Evolutionary conservation across 2,329 filamentous ascomycete genomes (phyloP), one percentile per base, ranked within the genome.

Genomic region (Penicillium sp.): DNA sequence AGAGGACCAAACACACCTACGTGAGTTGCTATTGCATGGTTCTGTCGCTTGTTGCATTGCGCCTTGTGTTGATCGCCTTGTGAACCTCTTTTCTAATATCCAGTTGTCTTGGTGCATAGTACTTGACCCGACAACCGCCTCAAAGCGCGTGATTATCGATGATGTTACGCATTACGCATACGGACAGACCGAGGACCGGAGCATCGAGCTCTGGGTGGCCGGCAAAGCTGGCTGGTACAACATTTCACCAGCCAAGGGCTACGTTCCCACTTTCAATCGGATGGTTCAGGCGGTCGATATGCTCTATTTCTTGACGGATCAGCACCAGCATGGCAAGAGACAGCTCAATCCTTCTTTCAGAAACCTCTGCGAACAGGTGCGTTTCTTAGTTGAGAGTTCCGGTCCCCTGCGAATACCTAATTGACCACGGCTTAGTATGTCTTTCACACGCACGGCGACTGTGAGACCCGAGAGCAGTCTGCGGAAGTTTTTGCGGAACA

Each of bases 141-240:
- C 63, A 40, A 73, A 66, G 53, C 68, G 71, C 46, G 68, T 76
- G 44, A 66, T 75, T 40, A 70, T 76, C 49, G 69, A 74, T 34
- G 71, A 75, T 54, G 72, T 76, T 33, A 75, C 70, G 28, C 71
- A 73, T 43, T 76, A 71, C 58, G 72, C 72, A 40, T 76, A 75
- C 56, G 73, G 73, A 13, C 72, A 75, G 53, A 68, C 78, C 57
- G 75, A 76, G 40, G 77, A 82, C 61, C 78, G 77, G 9, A 74
- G 74, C 35, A 70, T 79, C 39, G 73, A 75, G 24, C 70, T 84
- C 38, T 84, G 82, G 81, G 80, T 81, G 18, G 75, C 78, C 42
- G 81, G 82, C 32, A 70, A 74, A 52, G 78, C 81, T 35, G 82
- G 82, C 46, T 84, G 81, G 81, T 84, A 80, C 59, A 74, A 75